These are phyloP conservation scores for Penicillium salamii DNA, from an alignment of 495 filamentous ascomycete genomes.

Conservation along the genomic window DNA sequence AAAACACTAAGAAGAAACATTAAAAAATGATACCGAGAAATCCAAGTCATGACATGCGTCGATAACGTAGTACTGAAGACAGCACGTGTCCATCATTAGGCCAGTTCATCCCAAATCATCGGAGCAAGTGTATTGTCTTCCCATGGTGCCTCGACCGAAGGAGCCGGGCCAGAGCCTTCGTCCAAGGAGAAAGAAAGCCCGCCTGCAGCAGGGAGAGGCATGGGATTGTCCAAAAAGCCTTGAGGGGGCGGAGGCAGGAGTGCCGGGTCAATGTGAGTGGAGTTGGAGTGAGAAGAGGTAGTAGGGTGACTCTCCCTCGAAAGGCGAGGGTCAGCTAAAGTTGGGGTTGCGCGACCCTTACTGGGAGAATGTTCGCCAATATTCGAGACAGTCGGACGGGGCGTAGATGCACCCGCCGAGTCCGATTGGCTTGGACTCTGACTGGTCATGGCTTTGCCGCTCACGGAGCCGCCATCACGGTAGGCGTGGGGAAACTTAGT, in stretches of 20 bases:
- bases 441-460: conserved; percentile 24
- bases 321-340: neutral
- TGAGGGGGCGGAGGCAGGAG: conserved; percentile 34
- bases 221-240: conserved; percentile 21
- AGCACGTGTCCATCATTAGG: conserved; percentile 10
- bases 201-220: conserved; percentile 8
- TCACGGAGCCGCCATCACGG: conserved; percentile 48
- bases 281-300: conserved; percentile 11
- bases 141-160: conserved; percentile 30
- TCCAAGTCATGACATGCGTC: neutral
- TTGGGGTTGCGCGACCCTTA: conserved; percentile 1
- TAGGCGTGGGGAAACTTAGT: conserved; percentile 77
- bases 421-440: conserved; percentile 1
- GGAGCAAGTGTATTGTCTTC: conserved; percentile 44
- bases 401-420: conserved; percentile 4
- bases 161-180: conserved; percentile 20
- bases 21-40: neutral
- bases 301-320: conserved; percentile 17
- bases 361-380: conserved; percentile 13
- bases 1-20: neutral
- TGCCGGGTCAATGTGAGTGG: conserved; percentile 25
- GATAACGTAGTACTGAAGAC: neutral
- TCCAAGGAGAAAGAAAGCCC: conserved; percentile 36
- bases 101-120: conserved; percentile 44
- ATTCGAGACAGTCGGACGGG: conserved; percentile 6